phyloP scores from a whole-genome alignment of 352 stramenopile genomes.

The Blastocystis sp. region DNA sequence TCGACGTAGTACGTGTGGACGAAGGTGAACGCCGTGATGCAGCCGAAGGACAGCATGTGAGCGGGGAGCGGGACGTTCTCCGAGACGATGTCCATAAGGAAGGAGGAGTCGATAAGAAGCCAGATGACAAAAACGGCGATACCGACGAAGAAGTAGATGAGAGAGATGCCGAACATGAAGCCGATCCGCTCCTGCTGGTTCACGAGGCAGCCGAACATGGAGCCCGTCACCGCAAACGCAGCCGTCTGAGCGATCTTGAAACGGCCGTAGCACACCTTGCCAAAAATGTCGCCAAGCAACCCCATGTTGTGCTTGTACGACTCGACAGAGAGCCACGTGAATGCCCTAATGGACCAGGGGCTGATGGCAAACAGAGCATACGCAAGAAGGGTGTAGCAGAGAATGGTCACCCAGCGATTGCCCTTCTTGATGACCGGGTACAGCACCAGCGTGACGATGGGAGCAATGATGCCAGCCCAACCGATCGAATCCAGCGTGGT shows the following conservation, averaged over 20 bases:
- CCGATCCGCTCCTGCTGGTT: neutral
- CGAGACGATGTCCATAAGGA: conserved; percentile 31
- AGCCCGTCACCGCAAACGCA: conserved; percentile 13
- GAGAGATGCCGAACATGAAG: neutral
- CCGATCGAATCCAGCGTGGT: conserved; percentile 70
- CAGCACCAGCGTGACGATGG: conserved; percentile 5
- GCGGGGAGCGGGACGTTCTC: conserved; percentile 62
- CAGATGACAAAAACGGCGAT: conserved; percentile 51
- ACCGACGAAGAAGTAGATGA: conserved; percentile 16
- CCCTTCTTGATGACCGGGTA: conserved; percentile 14
- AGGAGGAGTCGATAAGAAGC: conserved; percentile 27
- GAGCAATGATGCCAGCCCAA: conserved; percentile 52
- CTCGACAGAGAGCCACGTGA: neutral
- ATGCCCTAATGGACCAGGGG: neutral
- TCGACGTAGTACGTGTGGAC: conserved; percentile 54
- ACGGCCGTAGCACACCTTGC: conserved; percentile 41
- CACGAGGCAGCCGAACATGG: conserved; percentile 12
- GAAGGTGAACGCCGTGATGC: conserved; percentile 18
- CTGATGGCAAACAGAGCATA: conserved; percentile 46
- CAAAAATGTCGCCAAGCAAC: conserved; percentile 34
- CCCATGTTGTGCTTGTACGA: conserved; percentile 26
- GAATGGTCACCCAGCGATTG: neutral
- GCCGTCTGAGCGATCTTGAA: conserved; percentile 68
- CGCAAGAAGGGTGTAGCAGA: neutral
- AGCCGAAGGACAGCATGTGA: conserved; percentile 66